These are phyloP conservation scores for Hypoxylon lienhwacheense DNA, from an alignment of 495 filamentous ascomycete genomes.

Conservation along the genomic window DNA sequence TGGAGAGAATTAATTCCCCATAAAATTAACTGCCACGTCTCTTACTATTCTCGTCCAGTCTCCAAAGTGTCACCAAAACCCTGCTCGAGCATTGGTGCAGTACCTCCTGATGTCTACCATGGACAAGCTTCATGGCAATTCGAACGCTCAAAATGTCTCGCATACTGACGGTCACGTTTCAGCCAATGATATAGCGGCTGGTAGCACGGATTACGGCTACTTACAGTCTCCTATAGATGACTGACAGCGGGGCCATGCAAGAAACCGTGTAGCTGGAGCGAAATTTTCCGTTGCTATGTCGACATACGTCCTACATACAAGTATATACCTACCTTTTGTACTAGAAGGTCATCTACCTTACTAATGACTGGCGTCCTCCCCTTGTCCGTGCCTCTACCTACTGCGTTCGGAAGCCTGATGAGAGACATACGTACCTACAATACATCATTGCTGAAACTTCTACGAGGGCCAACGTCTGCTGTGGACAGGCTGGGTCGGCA, in stretches of 20 bases:
- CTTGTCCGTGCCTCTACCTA: not conserved
- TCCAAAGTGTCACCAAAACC: too few species aligned
- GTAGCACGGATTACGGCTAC: slow-evolving; percentile 27
- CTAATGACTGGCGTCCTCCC: slow-evolving; percentile 12
- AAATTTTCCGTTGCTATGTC: slow-evolving; percentile 34
- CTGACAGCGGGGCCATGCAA: slow-evolving; percentile 39
- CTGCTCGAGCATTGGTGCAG: too few species aligned
- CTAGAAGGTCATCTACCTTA: slow-evolving; percentile 21
- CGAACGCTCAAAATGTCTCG: slow-evolving; percentile 31
- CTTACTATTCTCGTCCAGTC: too few species aligned
- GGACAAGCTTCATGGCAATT: slow-evolving; percentile 7
- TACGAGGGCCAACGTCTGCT: not conserved
- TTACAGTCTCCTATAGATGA: slow-evolving; percentile 34
- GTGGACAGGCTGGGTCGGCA: not conserved
- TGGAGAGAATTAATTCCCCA: too few species aligned
- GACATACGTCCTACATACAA: slow-evolving; percentile 10
- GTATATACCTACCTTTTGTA: not conserved
- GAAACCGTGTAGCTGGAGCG: slow-evolving; percentile 31
- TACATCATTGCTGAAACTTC: slow-evolving; percentile 3
- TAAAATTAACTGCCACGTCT: too few species aligned
- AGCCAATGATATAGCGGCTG: slow-evolving; percentile 33
- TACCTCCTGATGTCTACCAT: not conserved
- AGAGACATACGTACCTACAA: slow-evolving; percentile 2
- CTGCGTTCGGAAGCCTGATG: slow-evolving; percentile 21
- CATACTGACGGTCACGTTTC: slow-evolving; percentile 28